Percentiles rank a stretch among this genome's conserved stretches.
These are phyloP conservation scores for Linanthus parryae DNA, from an alignment of 148 eudicot genomes.

Conservation along the genomic window DNA sequence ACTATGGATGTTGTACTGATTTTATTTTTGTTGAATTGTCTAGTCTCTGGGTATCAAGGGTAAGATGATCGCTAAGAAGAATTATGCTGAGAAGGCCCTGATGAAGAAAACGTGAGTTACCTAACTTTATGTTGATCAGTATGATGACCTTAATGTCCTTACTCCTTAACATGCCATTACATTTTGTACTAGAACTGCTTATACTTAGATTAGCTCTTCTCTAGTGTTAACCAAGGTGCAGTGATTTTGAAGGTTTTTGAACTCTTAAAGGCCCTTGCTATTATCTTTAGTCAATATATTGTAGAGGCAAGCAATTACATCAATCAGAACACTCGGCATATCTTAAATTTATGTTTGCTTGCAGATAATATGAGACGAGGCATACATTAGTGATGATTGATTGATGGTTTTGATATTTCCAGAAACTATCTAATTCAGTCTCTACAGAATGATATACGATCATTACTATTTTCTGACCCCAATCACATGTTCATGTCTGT, in stretches of 20 bases:
- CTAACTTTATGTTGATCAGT: no score
- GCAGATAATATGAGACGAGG: no score
- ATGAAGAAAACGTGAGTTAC: slow-evolving; percentile 90
- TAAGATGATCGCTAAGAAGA: slow-evolving; percentile 77
- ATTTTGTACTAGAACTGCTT: background rate
- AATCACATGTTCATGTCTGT: background rate
- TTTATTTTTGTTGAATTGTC: slow-evolving; percentile 4
- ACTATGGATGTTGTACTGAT: background rate
- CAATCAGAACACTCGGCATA: no score
- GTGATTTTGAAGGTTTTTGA: background rate
- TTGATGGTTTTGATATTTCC: no score
- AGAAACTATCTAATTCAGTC: no score
- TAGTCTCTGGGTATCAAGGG: slow-evolving; percentile 94
- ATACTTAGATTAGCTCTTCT: background rate
- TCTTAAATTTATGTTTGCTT: no score
- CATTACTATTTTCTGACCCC: background rate
- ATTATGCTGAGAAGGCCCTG: slow-evolving; percentile 76
- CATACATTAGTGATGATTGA: no score
- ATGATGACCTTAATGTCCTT: no score
- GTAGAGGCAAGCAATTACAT: no score
- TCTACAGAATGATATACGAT: no score
- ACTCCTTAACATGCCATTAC: background rate
- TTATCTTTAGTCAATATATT: background rate
- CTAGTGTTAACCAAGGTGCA: no score
- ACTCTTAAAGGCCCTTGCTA: background rate